Conservation (phyloP, 2,329 filamentous ascomycete species). For the Apiospora aurea region DNA sequence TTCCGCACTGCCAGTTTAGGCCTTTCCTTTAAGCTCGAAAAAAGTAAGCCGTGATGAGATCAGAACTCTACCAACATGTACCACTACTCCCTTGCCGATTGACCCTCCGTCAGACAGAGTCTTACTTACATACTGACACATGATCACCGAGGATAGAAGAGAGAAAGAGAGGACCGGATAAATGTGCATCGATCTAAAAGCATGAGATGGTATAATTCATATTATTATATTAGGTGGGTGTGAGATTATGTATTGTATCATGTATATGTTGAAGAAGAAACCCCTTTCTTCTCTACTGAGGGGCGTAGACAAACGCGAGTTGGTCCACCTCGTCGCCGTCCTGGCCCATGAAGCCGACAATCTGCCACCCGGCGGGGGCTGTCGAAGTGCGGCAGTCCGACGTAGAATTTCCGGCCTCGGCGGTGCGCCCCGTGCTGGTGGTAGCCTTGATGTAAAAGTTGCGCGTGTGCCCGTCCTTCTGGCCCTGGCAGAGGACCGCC, state of each 20-base stretch:
- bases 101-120: background rate
- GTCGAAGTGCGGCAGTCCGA: slow-evolving; percentile 53
- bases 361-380: slow-evolving; percentile 57
- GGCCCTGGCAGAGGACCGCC: slow-evolving; percentile 58
- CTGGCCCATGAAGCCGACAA: slow-evolving; percentile 61
- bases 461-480: slow-evolving; percentile 53
- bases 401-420: slow-evolving; percentile 54
- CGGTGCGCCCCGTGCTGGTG: slow-evolving; percentile 55
- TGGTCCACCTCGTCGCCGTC: slow-evolving; percentile 63
- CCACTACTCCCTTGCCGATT: background rate
- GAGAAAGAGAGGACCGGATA: background rate
- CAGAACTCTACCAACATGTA: background rate
- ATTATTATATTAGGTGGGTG: background rate
- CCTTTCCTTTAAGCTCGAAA: background rate
- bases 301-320: slow-evolving; percentile 56
- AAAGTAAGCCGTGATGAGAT: background rate
- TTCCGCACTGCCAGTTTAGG: background rate
- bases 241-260: background rate
- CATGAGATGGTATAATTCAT: background rate
- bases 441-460: slow-evolving; percentile 63
- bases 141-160: background rate
- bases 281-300: slow-evolving; percentile 42
- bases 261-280: background rate
- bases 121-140: background rate
- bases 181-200: background rate